phyloP scores from a whole-genome alignment of 1,139 yeast genomes.

The Hansenula sp. region DNA sequence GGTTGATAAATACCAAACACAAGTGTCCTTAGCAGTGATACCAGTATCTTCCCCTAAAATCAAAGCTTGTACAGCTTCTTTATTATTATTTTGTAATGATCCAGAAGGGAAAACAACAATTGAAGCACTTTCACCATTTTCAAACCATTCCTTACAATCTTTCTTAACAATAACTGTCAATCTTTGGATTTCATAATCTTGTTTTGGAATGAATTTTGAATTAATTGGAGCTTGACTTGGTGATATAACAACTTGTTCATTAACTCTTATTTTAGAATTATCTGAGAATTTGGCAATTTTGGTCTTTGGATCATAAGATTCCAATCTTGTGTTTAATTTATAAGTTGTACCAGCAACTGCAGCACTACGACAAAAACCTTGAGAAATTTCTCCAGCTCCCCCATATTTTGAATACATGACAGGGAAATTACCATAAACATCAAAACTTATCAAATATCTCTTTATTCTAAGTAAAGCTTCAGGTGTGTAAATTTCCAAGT shows the following conservation, averaged over 20 bases:
- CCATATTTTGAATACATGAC: conserved; percentile 91
- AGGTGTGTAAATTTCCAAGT: conserved; percentile 56
- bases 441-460: conserved; percentile 80
- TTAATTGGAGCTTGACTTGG: conserved; percentile 64
- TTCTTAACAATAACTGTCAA: conserved; percentile 80
- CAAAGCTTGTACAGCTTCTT: conserved; percentile 74
- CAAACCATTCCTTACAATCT: conserved; percentile 89
- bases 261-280: conserved; percentile 67
- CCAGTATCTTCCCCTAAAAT: conserved; percentile 90
- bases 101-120: conserved; percentile 93
- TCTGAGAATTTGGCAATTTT: conserved; percentile 73
- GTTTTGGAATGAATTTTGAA: conserved; percentile 30
- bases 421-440: conserved; percentile 92
- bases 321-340: conserved; percentile 66
- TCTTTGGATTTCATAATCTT: conserved; percentile 58
- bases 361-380: conserved; percentile 95
- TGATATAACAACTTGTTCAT: conserved; percentile 69
- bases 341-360: conserved; percentile 98
- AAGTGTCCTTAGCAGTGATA: conserved; percentile 82
- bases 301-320: conserved; percentile 57
- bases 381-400: conserved; percentile 93
- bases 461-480: conserved; percentile 77
- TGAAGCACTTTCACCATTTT: conserved; percentile 77
- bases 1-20: conserved; percentile 87
- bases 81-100: conserved; percentile 64